Base-by-base conservation (phyloP, 176 grass and related monocot genomes). In the Oryza rufipogon region DNA sequence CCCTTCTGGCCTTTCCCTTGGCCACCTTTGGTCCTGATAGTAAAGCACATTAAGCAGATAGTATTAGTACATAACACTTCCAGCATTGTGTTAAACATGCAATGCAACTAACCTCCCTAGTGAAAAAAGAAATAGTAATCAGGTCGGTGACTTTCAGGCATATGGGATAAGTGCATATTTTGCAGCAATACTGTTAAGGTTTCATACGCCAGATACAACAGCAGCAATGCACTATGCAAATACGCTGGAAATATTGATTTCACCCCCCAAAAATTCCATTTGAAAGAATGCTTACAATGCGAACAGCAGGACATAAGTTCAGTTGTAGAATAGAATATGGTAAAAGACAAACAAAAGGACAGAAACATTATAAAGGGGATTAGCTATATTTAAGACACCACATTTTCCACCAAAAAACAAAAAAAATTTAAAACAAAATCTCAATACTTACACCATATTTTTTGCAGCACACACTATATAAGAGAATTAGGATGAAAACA, bases 1-100 rank as follows among this genome's bases (percentile, higher is more conserved):
- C 79, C 87, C 71, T 83, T 92, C 54, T 79, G 86, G 25, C 71
- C 79, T 83, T 90, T 95, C 25, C 26, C 81, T 71, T 79, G 32
- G 32, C 65, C 85, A 16, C 75, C 74, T 81, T 90, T 92, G 67
- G 8, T 36, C 80, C 86, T 90, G 45, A 70, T 66, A 52, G 36
- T 25, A 2, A 2, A 81, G 23, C 32, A 70, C 33, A 73, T 66
- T 15, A 71, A 23, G 7, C 3, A 14, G 14, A 2, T 6, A 20
- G 36, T 48, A 32, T 56, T 34, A 85, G 64, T 17, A 80, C 65
- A 44, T 44, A 44, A 4, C 15, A 20, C 26, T 32, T 52, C 9
- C 9, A 23, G 44, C 5, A 9, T 5, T 68, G 7, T 64, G 11
- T 70, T 39, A 64, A 39, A 36, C 9, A 5, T 64, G 36, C 56